Evolutionary conservation across 768 basidiomycete species (phyloP), one percentile per base, ranked within the genome.

Genomic region (Rickenella mellea): DNA sequence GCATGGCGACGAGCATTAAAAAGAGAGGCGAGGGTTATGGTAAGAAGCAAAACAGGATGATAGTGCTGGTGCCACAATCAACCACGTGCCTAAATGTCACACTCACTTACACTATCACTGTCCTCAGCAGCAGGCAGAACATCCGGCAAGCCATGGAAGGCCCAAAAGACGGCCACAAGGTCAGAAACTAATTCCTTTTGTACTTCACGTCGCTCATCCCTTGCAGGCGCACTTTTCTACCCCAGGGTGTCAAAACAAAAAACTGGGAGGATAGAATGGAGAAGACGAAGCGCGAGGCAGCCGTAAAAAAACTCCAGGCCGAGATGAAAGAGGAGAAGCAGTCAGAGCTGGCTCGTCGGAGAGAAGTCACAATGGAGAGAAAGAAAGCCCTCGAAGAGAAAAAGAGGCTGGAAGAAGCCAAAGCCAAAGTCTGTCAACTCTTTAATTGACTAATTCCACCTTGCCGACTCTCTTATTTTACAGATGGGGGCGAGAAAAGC

Each of bases 401-500:
- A 45, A 68, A 66, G 49, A 69, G 81, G 38, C 51, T 82, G 36
- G 67, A 68, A 41, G 56, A 58, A 36, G 67, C 67, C 44, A 63
- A 55, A 39, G 73, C 72, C 21, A 74, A 78, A 67, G 81, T 76
- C 55, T 50, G 48, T 35, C 40, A 2, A 35, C n/a, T 40, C 24
- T 22, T 36, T 26, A 15, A 10, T 19, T 31, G 36, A 29, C n/a
- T 32, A 31, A 22, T 39, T 40, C 28, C 19, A 36, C 39, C 20
- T 36, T 25, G 29, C 42, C 36, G 38, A 43, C 32, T 15, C 19
- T 37, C 20, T 22, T 25, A 43, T 24, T 11, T 37, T 40, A 19
- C 50, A 89, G 87, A 83, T 91, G 80, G 83, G 87, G 43, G 83
- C 81, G 35, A 69, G 77, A 42, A 89, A 81, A 59, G 75, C 85